Percentiles rank a stretch among this genome's conserved stretches.
Conservation (phyloP, 1,284 basidiomycete genomes). For the Flammula alnicola region DNA sequence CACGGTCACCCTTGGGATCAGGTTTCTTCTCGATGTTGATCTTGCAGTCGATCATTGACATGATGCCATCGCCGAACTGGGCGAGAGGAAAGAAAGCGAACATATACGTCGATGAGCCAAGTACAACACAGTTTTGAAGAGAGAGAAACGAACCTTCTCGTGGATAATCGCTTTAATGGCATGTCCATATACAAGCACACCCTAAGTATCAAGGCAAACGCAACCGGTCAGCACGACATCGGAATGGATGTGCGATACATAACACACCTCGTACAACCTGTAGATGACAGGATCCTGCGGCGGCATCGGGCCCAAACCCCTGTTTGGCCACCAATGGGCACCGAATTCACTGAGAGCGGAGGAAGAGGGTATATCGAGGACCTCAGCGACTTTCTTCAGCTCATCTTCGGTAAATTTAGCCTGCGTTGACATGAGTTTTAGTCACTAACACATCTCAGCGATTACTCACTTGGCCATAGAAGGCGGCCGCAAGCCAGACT, state of each 20-base stretch:
- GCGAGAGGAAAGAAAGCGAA: constrained; percentile 1
- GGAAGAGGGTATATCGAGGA: constrained; percentile 51
- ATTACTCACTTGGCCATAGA: constrained; percentile 77
- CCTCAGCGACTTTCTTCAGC: constrained; percentile 53
- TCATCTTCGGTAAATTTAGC: constrained; percentile 73
- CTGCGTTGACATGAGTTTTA: constrained; percentile 35
- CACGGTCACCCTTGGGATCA: constrained; percentile 84
- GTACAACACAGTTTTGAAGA: background rate
- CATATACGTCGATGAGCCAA: background rate
- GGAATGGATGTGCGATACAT: background rate
- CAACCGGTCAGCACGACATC: background rate
- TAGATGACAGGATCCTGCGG: constrained; percentile 86
- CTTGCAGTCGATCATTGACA: constrained; percentile 90
- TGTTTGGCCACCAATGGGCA: constrained; percentile 73
- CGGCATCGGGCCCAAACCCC: constrained; percentile 69
- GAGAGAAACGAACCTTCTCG: constrained; percentile 67
- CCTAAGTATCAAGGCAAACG: constrained; percentile 39
- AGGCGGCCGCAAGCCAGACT: constrained; percentile 87
- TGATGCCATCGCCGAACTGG: constrained; percentile 93
- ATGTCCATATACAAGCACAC: constrained; percentile 81
- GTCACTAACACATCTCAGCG: background rate
- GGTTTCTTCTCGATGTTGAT: constrained; percentile 74
- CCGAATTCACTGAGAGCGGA: constrained; percentile 58
- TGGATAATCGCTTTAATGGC: constrained; percentile 87
- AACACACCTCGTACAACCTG: constrained; percentile 78